phyloP scores from a whole-genome alignment of 2,329 filamentous ascomycete species.

The Chrysoporthe cubensis region DNA sequence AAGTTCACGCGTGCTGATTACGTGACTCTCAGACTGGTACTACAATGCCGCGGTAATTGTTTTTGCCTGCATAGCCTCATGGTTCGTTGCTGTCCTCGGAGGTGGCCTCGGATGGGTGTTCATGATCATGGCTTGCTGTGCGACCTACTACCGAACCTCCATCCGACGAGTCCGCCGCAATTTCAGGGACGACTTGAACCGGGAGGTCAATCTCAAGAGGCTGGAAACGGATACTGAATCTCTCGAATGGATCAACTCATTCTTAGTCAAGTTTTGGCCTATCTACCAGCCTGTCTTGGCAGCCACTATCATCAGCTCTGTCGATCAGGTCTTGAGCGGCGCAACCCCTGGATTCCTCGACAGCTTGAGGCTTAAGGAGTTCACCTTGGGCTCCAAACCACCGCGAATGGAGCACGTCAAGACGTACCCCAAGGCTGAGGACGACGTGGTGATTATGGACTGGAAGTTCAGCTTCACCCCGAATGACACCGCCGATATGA shows the following conservation, averaged over 20 bases:
- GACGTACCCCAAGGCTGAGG: slow-evolving; percentile 93
- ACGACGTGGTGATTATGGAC: slow-evolving; percentile 97
- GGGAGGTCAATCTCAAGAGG: slow-evolving; percentile 79
- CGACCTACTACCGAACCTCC: slow-evolving; percentile 96
- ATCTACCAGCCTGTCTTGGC: slow-evolving; percentile 96
- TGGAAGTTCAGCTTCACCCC: slow-evolving; percentile 99
- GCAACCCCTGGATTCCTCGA: slow-evolving; percentile 92
- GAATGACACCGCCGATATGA: slow-evolving; percentile 92
- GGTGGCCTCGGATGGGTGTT: slow-evolving; percentile 93
- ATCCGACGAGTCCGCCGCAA: slow-evolving; percentile 91
- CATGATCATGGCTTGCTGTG: slow-evolving; percentile 87
- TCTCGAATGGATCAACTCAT: slow-evolving; percentile 99
- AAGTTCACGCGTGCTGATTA: background rate
- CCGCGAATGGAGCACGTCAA: slow-evolving; percentile 97
- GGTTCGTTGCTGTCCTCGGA: slow-evolving; percentile 86
- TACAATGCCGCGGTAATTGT: slow-evolving; percentile 94
- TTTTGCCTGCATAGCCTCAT: slow-evolving; percentile 88
- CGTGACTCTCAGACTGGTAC: slow-evolving; percentile 77
- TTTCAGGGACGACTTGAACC: slow-evolving; percentile 90
- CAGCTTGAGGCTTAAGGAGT: slow-evolving; percentile 89
- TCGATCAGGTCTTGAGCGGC: slow-evolving; percentile 93
- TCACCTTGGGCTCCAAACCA: slow-evolving; percentile 92
- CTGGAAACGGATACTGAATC: slow-evolving; percentile 91
- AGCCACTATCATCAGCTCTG: slow-evolving; percentile 87
- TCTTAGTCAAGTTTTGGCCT: slow-evolving; percentile 98